Evolutionary conservation across 2,329 filamentous ascomycete genomes (phyloP).

Genomic region (Aspergillus ustus): DNA sequence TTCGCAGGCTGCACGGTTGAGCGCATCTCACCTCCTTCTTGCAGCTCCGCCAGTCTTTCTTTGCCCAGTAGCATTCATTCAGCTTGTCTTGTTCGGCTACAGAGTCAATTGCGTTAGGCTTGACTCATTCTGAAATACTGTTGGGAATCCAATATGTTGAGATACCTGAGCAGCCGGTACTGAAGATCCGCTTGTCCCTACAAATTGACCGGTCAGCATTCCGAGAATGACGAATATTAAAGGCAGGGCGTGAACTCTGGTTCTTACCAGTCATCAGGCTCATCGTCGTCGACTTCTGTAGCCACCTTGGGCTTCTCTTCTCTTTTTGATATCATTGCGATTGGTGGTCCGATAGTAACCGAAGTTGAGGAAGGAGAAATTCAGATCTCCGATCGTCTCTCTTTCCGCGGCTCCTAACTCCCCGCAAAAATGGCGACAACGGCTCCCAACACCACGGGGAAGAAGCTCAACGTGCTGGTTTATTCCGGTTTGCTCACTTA

Average conservation of each 20-base stretch:
- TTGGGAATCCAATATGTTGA: background rate
- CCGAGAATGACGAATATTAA: slow-evolving; percentile 7
- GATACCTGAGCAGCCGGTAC: slow-evolving; percentile 87
- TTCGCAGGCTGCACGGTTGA: background rate
- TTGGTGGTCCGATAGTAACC: slow-evolving; percentile 7
- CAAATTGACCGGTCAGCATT: slow-evolving; percentile 27
- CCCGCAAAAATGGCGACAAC: slow-evolving; percentile 36
- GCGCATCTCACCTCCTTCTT: slow-evolving; percentile 74
- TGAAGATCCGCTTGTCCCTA: slow-evolving; percentile 98
- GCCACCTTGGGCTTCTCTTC: slow-evolving; percentile 50
- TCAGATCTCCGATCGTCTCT: slow-evolving; percentile 3
- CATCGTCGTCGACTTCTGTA: slow-evolving; percentile 70
- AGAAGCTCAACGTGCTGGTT: slow-evolving; percentile 84
- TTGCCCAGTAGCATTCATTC: slow-evolving; percentile 95
- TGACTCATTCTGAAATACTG: background rate
- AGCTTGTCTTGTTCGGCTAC: slow-evolving; percentile 84
- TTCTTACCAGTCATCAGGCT: slow-evolving; percentile 88
- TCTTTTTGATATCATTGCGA: slow-evolving; percentile 65
- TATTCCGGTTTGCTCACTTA: slow-evolving; percentile 72
- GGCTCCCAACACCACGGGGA: slow-evolving; percentile 59
- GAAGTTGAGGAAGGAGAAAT: slow-evolving; percentile 7
- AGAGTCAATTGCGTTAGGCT: slow-evolving; percentile 1
- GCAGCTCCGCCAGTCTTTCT: slow-evolving; percentile 93
- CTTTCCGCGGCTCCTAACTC: slow-evolving; percentile 11
- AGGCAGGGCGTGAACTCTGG: background rate